Conservation (phyloP, 1,284 basidiomycete genomes). For the Schizophyllum amplum region DNA sequence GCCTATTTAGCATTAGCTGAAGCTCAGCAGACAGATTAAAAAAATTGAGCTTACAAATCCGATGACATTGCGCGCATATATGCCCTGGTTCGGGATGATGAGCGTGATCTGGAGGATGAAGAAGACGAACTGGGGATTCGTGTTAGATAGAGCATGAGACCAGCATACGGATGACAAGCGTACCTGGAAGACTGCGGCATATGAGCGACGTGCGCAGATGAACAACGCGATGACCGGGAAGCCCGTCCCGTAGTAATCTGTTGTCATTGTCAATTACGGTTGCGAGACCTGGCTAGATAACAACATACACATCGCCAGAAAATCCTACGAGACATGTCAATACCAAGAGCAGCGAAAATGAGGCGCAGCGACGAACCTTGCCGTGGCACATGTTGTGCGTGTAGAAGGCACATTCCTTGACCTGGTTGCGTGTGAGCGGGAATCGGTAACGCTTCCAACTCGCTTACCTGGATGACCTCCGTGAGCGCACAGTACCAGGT, state of each 20-base stretch:
- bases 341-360: background rate
- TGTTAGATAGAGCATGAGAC: constrained; percentile 9
- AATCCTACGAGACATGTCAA: constrained; percentile 12
- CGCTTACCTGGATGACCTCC: constrained; percentile 17
- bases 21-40: background rate
- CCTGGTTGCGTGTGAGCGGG: background rate
- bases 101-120: constrained; percentile 16
- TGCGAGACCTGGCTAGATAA: background rate
- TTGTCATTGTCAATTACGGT: background rate
- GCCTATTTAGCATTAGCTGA: constrained; percentile 1
- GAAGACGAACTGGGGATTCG: constrained; percentile 14
- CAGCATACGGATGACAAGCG: background rate
- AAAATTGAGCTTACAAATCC: constrained; percentile 14
- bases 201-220: constrained; percentile 16
- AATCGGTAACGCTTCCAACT: background rate
- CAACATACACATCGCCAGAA: constrained; percentile 18
- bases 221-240: constrained; percentile 20
- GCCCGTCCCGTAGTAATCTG: constrained; percentile 18
- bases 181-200: constrained; percentile 1
- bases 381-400: constrained; percentile 7
- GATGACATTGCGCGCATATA: constrained; percentile 21
- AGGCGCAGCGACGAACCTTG: constrained; percentile 7
- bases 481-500: constrained; percentile 24
- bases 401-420: constrained; percentile 16
- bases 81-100: constrained; percentile 19